Evolutionary conservation across 129 eudicot species (phyloP), one percentile per base, ranked within the genome.

Genomic region (Heracleum sosnowskyi): DNA sequence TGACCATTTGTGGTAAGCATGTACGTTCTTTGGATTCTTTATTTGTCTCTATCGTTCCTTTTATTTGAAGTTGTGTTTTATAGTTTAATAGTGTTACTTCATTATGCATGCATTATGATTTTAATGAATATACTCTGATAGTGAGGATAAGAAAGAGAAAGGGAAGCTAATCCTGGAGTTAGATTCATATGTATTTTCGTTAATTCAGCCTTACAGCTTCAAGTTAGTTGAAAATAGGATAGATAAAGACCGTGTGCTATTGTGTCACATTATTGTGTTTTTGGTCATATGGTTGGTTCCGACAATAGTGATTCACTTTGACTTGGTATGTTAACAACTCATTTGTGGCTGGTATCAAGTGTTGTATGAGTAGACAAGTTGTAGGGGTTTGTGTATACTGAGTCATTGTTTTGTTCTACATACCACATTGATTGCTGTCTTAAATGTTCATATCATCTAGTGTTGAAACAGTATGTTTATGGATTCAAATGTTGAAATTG

Each of bases 151-250:
- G 57, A 71, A 66, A 49, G 77, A 46, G 82, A 46, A 31, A 46
- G 69, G 17, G 40, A 7, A 20, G 76, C n/a, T 26, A 18, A 63
- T 26, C 20, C 18, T 42, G 42, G 51, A 8, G 70, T 44, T 73
- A 39, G 74, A 62, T 80, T 80, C 83, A 80, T 80, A 75, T 80
- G 74, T 71, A 57, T 62, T 44, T 20, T 74, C 7, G n/a, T 40
- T 22, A 40, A 79, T 71, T 72, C 69, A 41, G 77, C 42, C 72
- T 45, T 72, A 11, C 44, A 66, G 60, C 29, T 29, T 80, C 73
- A 73, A 72, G 78, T 73, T 55, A 62, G 73, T 28, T 60, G 20
- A 28, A 74, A 51, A 37, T 36, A 55, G 78, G 33, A 20, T 60
- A 22, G 82, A 40, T 34, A 63, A 42, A 60, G 63, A 17, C 44